These are phyloP conservation scores for Pulveroboletus ravenelii DNA, from an alignment of 768 basidiomycete genomes.

Conservation along the genomic window DNA sequence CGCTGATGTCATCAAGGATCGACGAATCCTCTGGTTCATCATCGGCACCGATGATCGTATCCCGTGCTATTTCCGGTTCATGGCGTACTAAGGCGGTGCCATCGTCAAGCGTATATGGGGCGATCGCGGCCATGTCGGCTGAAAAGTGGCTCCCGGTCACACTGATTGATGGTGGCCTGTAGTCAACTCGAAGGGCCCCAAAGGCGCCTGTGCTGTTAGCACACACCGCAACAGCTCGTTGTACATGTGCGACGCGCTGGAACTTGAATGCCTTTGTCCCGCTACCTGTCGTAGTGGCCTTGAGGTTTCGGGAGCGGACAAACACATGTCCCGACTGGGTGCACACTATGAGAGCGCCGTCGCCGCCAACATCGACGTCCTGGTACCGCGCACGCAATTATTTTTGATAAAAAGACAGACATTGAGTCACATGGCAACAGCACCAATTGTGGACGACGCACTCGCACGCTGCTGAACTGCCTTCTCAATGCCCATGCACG, in stretches of 20 bases:
- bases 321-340: constrained; percentile 95
- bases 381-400: constrained; percentile 22
- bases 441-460: constrained; percentile 27
- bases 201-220: constrained; percentile 87
- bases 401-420: background rate
- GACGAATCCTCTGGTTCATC: constrained; percentile 39
- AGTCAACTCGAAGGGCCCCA: constrained; percentile 78
- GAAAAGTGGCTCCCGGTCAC: constrained; percentile 53
- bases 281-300: constrained; percentile 18
- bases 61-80: background rate
- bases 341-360: constrained; percentile 86
- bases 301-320: constrained; percentile 59
- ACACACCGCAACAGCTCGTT: constrained; percentile 80
- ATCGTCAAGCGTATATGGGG: constrained; percentile 46
- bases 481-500: constrained; percentile 87
- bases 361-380: constrained; percentile 87
- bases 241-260: constrained; percentile 71
- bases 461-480: constrained; percentile 79
- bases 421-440: background rate
- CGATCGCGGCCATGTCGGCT: constrained; percentile 60
- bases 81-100: background rate
- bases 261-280: constrained; percentile 64
- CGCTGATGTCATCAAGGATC: constrained; percentile 34
- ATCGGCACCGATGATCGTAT: constrained; percentile 13
- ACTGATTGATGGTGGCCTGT: constrained; percentile 49